Conservation (phyloP, 495 filamentous ascomycete species). For the Penicillium desertorum region DNA sequence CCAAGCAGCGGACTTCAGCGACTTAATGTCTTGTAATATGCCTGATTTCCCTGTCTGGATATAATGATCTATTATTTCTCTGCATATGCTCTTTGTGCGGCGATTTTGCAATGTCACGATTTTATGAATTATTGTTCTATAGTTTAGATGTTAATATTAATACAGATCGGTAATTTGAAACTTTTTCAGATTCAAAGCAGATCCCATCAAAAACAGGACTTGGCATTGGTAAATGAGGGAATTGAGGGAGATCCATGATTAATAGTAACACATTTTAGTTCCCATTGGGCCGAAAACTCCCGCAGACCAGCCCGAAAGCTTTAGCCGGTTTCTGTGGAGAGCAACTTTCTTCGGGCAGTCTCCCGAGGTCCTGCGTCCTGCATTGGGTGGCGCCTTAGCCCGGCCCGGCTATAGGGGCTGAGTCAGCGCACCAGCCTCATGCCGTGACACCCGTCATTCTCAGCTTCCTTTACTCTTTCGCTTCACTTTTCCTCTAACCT, state of each 20-base stretch:
- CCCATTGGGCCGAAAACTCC: conserved; percentile 33
- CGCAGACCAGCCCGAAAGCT: conserved; percentile 23
- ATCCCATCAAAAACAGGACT: not conserved
- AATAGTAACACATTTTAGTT: conserved; percentile 16
- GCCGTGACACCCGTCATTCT: conserved; percentile 24
- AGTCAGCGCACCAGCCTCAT: conserved; percentile 32
- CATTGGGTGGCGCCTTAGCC: not conserved
- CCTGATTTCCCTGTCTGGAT: not conserved
- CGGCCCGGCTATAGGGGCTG: conserved; percentile 24
- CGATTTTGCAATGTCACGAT: conserved; percentile 18
- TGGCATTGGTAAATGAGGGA: no score
- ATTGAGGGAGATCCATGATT: conserved; percentile 3
- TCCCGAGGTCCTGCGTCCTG: not conserved
- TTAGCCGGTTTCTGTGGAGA: conserved; percentile 21
- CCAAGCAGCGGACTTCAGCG: conserved; percentile 14
- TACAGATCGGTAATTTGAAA: not conserved
- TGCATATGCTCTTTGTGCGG: conserved; percentile 7
- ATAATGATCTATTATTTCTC: not conserved
- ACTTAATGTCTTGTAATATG: conserved; percentile 20
- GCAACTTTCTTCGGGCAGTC: conserved; percentile 14
- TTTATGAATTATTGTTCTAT: conserved; percentile 16
- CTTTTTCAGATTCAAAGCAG: not conserved
- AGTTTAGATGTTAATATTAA: conserved; percentile 8
- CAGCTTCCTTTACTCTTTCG: conserved; percentile 20
- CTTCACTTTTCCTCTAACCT: conserved; percentile 16